A percentile compares a stretch with the other conserved stretches of the same genome.
These are phyloP conservation scores for Sporothrix luriei DNA, from an alignment of 2,329 filamentous ascomycete species.

Conservation along the genomic window DNA sequence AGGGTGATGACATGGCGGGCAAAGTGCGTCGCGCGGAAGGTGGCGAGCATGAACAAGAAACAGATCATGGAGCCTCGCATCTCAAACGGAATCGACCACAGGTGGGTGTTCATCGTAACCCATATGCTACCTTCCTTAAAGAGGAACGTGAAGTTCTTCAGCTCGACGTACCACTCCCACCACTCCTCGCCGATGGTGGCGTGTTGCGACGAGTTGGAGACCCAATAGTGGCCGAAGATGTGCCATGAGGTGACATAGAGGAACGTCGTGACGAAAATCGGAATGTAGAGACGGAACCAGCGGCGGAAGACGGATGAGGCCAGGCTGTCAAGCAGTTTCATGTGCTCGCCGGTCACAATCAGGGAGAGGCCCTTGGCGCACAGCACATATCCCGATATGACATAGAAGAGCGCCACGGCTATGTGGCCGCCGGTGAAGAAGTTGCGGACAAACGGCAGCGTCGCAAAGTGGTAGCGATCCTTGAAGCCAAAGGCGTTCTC, in stretches of 20 bases:
- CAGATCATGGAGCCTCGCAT: conserved; percentile 65
- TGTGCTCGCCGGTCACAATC: conserved; percentile 49
- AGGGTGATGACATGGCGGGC: conserved; percentile 58
- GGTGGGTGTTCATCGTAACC: conserved; percentile 60
- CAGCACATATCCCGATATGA: conserved; percentile 56
- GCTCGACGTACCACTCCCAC: conserved; percentile 55
- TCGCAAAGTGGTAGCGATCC: conserved; percentile 52
- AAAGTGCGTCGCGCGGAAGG: conserved; percentile 58
- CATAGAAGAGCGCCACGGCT: conserved; percentile 59
- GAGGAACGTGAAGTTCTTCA: conserved; percentile 70
- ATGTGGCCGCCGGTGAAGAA: conserved; percentile 66
- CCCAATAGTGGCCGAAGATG: conserved; percentile 51
- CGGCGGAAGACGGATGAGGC: conserved; percentile 54
- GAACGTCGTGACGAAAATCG: conserved; percentile 59
- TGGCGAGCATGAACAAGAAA: conserved; percentile 59
- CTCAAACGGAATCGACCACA: conserved; percentile 67
- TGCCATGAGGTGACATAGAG: conserved; percentile 58
- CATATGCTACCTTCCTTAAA: conserved; percentile 62
- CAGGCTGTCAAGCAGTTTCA: conserved; percentile 49
- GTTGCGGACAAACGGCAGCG: conserved; percentile 60
- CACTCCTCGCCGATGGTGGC: conserved; percentile 53
- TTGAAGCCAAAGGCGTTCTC: conserved; percentile 58
- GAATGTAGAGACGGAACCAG: conserved; percentile 54
- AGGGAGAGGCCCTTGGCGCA: conserved; percentile 54
- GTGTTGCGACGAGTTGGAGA: conserved; percentile 45